Evolutionary conservation across 768 basidiomycete genomes (phyloP).

Genomic region (Tephrocybe sp.): DNA sequence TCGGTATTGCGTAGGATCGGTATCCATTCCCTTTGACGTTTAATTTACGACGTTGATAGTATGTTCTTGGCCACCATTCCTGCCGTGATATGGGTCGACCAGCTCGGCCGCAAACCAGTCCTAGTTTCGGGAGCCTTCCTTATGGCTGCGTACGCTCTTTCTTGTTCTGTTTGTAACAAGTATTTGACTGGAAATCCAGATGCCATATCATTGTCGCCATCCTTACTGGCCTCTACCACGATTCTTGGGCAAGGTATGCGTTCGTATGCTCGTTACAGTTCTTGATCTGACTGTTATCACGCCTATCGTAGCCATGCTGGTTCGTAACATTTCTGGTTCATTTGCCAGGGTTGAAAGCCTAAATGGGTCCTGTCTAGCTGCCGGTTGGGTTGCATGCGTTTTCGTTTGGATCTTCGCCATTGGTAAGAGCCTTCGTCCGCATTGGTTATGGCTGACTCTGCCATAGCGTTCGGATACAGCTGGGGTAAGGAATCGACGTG

Average conservation of each 20-base stretch:
- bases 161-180: constrained; percentile 1
- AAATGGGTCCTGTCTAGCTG: constrained; percentile 32
- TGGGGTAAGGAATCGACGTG: constrained; percentile 45
- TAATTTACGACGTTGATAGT: constrained; percentile 25
- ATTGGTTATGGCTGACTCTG: not conserved
- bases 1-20: constrained; percentile 65
- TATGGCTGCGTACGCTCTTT: constrained; percentile 55
- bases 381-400: constrained; percentile 71
- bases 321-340: constrained; percentile 3
- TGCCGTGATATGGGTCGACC: constrained; percentile 79
- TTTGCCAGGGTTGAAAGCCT: not conserved
- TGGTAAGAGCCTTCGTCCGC: constrained; percentile 28
- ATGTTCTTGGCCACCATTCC: constrained; percentile 80
- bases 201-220: constrained; percentile 73
- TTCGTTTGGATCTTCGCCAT: constrained; percentile 77
- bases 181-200: constrained; percentile 23
- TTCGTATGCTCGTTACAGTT: not conserved
- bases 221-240: constrained; percentile 55
- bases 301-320: constrained; percentile 28
- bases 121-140: constrained; percentile 70
- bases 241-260: constrained; percentile 49
- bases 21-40: not conserved
- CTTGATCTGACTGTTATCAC: constrained; percentile 4
- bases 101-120: constrained; percentile 72
- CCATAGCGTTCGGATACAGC: constrained; percentile 64